Conservation (phyloP, 495 filamentous ascomycete species). For the Penicillium bovifimosum region DNA sequence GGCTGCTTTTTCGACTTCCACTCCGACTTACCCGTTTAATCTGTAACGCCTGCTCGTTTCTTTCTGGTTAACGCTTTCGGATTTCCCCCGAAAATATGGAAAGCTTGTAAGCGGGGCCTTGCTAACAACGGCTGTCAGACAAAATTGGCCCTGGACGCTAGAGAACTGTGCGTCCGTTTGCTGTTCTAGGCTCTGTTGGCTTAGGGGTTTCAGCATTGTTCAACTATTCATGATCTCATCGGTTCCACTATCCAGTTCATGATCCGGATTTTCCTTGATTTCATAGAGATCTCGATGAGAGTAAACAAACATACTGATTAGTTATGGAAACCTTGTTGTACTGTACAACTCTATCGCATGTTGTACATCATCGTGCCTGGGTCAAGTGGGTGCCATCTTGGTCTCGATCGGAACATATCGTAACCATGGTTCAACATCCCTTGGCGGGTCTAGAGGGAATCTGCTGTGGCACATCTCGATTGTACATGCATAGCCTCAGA, state of each 20-base stretch:
- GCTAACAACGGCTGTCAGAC: constrained; percentile 26
- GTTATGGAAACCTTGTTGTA: too few relatives aligned
- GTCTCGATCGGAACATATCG: background rate
- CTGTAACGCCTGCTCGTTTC: background rate
- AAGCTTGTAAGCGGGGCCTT: constrained; percentile 15
- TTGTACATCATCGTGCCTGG: background rate
- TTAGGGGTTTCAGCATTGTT: too few relatives aligned
- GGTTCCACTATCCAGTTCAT: constrained; percentile 11
- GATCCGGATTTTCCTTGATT: background rate
- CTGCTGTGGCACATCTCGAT: too few relatives aligned
- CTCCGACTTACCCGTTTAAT: background rate
- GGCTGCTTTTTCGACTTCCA: too few relatives aligned
- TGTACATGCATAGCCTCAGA: background rate
- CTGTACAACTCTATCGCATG: too few relatives aligned
- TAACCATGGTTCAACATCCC: constrained; percentile 1
- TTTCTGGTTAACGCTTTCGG: background rate
- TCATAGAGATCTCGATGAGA: too few relatives aligned
- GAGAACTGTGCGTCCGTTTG: constrained; percentile 10
- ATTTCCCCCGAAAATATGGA: background rate
- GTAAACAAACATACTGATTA: too few relatives aligned
- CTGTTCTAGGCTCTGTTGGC: constrained; percentile 5
- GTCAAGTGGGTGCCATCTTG: background rate
- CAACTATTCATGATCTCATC: constrained; percentile 19
- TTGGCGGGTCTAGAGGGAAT: too few relatives aligned
- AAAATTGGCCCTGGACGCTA: constrained; percentile 10